A percentile compares a stretch with the other conserved stretches of the same genome.
Evolutionary conservation across 1,139 yeast species (phyloP).

Genomic region (Zygoascus meyerae): DNA sequence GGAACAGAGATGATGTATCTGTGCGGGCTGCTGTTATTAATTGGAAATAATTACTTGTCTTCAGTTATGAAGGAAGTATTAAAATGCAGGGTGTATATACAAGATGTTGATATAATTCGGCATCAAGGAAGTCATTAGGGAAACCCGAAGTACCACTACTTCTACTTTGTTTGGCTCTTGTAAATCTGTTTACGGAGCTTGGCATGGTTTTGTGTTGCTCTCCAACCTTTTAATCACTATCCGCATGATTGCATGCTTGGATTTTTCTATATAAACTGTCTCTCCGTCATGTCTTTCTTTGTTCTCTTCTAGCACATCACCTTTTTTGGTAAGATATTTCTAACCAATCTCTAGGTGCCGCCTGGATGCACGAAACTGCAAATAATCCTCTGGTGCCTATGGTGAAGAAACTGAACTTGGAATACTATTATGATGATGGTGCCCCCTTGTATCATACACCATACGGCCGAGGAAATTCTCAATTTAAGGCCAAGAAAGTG

Average conservation of each 20-base stretch:
- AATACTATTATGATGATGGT: constrained; percentile 45
- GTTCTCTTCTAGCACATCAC: constrained; percentile 4
- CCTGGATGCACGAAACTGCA: constrained; percentile 80
- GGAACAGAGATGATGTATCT: neutral
- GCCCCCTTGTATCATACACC: constrained; percentile 32
- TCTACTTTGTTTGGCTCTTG: constrained; percentile 1
- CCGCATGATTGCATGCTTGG: constrained; percentile 10
- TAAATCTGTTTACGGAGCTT: too few species aligned
- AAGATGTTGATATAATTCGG: constrained; percentile 3
- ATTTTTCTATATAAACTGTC: neutral
- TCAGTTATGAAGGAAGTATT: constrained; percentile 10
- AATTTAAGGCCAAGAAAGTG: constrained; percentile 42
- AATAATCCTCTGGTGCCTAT: constrained; percentile 61
- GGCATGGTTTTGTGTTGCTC: constrained; percentile 5
- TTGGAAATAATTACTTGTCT: constrained; percentile 7
- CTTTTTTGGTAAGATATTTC: constrained; percentile 1
- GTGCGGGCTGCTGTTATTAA: neutral
- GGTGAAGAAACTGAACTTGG: constrained; percentile 35
- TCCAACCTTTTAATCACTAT: constrained; percentile 3
- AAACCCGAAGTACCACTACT: constrained; percentile 5
- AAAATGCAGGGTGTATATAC: constrained; percentile 1
- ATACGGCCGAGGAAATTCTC: constrained; percentile 28
- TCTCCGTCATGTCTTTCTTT: constrained; percentile 4
- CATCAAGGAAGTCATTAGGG: constrained; percentile 1
- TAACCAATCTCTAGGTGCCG: constrained; percentile 60